Percentiles rank a stretch among this genome's conserved stretches.
Evolutionary conservation across 2,329 filamentous ascomycete species (phyloP).

Genomic region (Microdochium trichocladiopsis): DNA sequence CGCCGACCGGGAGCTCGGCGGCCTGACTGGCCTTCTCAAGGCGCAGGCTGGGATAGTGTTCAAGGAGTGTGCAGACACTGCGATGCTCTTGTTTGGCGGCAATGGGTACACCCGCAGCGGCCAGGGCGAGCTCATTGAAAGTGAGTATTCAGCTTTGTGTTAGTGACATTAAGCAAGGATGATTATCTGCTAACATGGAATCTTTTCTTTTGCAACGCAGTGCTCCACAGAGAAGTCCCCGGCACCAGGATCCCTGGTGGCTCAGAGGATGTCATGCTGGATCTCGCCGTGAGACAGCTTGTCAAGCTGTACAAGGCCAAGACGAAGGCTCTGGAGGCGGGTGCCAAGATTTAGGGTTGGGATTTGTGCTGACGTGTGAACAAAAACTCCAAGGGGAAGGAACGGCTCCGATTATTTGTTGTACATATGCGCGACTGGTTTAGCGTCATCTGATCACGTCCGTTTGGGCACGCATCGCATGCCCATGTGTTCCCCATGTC

Average conservation of each 20-base stretch:
- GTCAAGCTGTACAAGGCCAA: slow-evolving; percentile 61
- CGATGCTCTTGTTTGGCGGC: slow-evolving; percentile 66
- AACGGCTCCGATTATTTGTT: too few relatives aligned
- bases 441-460: too few relatives aligned
- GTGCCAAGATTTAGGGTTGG: slow-evolving; percentile 9
- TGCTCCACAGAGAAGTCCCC: slow-evolving; percentile 52
- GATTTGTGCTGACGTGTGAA: neutral
- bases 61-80: slow-evolving; percentile 63
- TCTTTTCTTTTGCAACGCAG: slow-evolving; percentile 20
- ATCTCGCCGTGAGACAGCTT: slow-evolving; percentile 61
- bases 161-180: neutral
- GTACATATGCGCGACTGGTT: too few relatives aligned
- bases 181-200: neutral
- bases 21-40: slow-evolving; percentile 65
- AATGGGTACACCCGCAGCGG: slow-evolving; percentile 65
- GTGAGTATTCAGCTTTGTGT: slow-evolving; percentile 33
- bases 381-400: neutral
- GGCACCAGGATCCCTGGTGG: slow-evolving; percentile 59
- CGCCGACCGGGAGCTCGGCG: slow-evolving; percentile 60
- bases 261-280: slow-evolving; percentile 66
- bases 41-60: slow-evolving; percentile 66
- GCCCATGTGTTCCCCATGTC: too few relatives aligned
- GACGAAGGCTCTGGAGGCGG: slow-evolving; percentile 35
- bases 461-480: too few relatives aligned
- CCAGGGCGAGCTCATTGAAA: slow-evolving; percentile 64